These are phyloP conservation scores for Verbena officinalis DNA, from an alignment of 257 asterid genomes.

Conservation along the genomic window DNA sequence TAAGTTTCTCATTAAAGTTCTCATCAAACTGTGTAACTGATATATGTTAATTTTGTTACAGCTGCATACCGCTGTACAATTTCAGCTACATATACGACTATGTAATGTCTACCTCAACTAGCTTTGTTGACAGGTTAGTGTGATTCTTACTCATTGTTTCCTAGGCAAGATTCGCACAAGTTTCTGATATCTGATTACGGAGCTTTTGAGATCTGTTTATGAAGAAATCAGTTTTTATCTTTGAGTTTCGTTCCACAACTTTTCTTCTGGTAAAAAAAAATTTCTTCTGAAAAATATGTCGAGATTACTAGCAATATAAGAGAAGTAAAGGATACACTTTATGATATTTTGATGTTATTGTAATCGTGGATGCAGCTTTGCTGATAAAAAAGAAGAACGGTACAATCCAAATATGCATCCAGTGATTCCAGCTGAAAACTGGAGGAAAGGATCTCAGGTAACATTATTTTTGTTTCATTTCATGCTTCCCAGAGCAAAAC, in stretches of 20 bases:
- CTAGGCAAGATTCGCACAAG: neutral
- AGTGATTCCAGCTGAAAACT: constrained; percentile 57
- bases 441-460: constrained; percentile 94
- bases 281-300: neutral
- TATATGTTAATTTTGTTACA: constrained; percentile 38
- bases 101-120: constrained; percentile 68
- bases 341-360: constrained; percentile 13
- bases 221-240: neutral
- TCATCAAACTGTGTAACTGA: constrained; percentile 13
- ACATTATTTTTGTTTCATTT: neutral
- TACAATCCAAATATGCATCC: constrained; percentile 84
- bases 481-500: neutral
- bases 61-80: constrained; percentile 81
- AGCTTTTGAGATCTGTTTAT: neutral
- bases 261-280: neutral
- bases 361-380: constrained; percentile 51
- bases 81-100: constrained; percentile 76
- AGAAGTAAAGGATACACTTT: neutral
- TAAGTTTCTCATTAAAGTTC: neutral
- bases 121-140: constrained; percentile 77
- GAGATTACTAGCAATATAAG: neutral
- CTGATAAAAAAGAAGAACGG: constrained; percentile 68
- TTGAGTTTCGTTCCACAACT: neutral
- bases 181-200: constrained; percentile 7
- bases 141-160: constrained; percentile 15